phyloP scores from a whole-genome alignment of 768 basidiomycete genomes.

The Lactarius indigo region DNA sequence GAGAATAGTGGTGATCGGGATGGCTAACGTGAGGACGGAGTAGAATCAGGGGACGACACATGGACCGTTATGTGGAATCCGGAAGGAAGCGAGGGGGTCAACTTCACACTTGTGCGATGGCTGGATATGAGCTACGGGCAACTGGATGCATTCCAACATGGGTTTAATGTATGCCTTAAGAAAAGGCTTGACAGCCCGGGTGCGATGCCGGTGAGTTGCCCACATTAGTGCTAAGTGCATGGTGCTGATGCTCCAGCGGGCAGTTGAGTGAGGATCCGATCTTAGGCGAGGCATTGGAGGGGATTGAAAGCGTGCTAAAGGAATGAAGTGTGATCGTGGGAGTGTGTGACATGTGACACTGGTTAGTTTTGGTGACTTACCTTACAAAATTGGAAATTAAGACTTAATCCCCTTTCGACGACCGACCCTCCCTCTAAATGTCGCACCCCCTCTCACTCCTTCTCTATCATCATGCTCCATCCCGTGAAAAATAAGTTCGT shows the following conservation, averaged over 20 bases:
- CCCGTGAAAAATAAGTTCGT: constrained; percentile 9
- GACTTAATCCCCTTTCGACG: not conserved
- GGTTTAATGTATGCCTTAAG: not conserved
- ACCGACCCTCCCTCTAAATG: constrained; percentile 1
- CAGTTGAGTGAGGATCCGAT: constrained; percentile 14
- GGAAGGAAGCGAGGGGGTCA: constrained; percentile 11
- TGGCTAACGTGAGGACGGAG: constrained; percentile 9
- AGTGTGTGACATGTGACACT: constrained; percentile 6
- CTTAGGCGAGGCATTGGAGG: not conserved
- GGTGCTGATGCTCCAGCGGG: not conserved
- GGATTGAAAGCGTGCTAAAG: not conserved
- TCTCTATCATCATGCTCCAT: constrained; percentile 1
- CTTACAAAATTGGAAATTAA: constrained; percentile 9
- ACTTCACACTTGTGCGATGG: constrained; percentile 4
- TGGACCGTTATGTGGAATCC: constrained; percentile 18
- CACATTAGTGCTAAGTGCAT: not conserved
- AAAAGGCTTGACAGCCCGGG: constrained; percentile 9
- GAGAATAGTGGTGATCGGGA: not conserved
- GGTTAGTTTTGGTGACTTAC: not conserved
- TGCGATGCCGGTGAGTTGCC: constrained; percentile 8
- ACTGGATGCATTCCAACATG: constrained; percentile 1
- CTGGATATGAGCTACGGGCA: constrained; percentile 6
- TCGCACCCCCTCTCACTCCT: not conserved
- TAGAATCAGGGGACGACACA: not conserved
- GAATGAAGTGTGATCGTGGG: constrained; percentile 3